A percentile compares a stretch with the other conserved stretches of the same genome.
Evolutionary conservation across 257 asterid species (phyloP).

Genomic region (Leonotis leonurus): DNA sequence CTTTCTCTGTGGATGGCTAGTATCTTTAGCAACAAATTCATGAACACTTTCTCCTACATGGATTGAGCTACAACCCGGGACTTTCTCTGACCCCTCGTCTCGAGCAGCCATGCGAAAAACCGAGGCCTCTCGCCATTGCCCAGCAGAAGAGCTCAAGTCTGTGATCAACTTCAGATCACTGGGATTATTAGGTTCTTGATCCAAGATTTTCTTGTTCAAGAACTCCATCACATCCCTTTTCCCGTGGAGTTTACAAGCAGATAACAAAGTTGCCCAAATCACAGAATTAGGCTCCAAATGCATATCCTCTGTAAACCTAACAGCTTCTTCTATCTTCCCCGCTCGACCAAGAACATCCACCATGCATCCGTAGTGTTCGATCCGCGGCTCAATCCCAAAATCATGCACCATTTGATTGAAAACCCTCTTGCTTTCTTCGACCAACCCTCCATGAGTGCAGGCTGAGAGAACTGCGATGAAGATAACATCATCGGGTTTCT

Average conservation of each 20-base stretch:
- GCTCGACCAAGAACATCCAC: conserved; percentile 49
- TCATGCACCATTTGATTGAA: conserved; percentile 35
- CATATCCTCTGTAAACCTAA: conserved; percentile 33
- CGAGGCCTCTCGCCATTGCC: conserved; percentile 33
- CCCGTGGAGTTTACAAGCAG: conserved; percentile 40
- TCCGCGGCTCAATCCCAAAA: conserved; percentile 33
- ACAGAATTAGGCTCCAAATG: conserved; percentile 40
- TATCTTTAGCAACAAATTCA: conserved; percentile 47
- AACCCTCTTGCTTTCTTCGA: conserved; percentile 35
- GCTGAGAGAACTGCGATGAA: conserved; percentile 48
- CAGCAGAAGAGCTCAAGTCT: conserved; percentile 33
- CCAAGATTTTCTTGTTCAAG: conserved; percentile 28
- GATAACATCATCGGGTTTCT: conserved; percentile 39
- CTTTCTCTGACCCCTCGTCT: conserved; percentile 23
- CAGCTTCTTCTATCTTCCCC: conserved; percentile 41
- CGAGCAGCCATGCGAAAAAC: conserved; percentile 23
- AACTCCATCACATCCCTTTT: conserved; percentile 26
- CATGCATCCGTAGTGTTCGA: conserved; percentile 56
- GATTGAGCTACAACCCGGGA: conserved; percentile 49
- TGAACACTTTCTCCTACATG: conserved; percentile 47
- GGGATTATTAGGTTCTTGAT: conserved; percentile 38
- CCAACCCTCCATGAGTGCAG: conserved; percentile 41
- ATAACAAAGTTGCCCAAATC: conserved; percentile 48
- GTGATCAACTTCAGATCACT: conserved; percentile 35
- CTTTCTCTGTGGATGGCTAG: conserved; percentile 24